Conservation (phyloP, 73 alveolate species). For the Paramecium primaurelia region DNA sequence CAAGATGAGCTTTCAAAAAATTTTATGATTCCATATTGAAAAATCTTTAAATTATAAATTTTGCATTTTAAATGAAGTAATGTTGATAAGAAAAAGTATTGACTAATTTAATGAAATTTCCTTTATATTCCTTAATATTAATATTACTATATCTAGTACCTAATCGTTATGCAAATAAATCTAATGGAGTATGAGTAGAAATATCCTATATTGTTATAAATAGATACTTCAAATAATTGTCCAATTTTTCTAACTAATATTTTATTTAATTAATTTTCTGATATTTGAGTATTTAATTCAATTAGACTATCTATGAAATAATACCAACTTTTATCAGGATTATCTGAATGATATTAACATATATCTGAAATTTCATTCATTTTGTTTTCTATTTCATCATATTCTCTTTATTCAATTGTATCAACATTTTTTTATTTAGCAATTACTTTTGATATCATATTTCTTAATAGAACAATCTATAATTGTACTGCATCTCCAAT, state of each 20-base stretch:
- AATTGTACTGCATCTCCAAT: not conserved
- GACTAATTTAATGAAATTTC: not conserved
- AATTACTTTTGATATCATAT: not conserved
- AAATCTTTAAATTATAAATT: not conserved
- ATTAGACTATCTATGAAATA: not conserved
- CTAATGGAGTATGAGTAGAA: not conserved
- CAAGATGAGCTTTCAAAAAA: not conserved
- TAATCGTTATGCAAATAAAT: not conserved
- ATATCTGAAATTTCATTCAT: not conserved
- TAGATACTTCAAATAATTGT: slow-evolving; percentile 4
- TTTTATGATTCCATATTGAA: not conserved
- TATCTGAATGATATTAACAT: not conserved
- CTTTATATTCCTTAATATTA: not conserved
- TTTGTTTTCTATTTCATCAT: not conserved
- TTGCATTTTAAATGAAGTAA: slow-evolving; percentile 1
- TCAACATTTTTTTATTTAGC: not conserved
- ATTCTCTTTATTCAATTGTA: not conserved
- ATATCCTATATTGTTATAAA: not conserved
- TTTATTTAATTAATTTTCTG: not conserved
- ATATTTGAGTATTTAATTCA: not conserved
- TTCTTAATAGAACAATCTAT: not conserved
- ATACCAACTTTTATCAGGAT: not conserved
- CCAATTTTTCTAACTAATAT: not conserved
- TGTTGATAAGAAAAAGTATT: not conserved
- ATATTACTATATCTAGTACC: not conserved